Evolutionary conservation across 2,329 filamentous ascomycete genomes (phyloP).

Genomic region (Colletotrichum melonis): DNA sequence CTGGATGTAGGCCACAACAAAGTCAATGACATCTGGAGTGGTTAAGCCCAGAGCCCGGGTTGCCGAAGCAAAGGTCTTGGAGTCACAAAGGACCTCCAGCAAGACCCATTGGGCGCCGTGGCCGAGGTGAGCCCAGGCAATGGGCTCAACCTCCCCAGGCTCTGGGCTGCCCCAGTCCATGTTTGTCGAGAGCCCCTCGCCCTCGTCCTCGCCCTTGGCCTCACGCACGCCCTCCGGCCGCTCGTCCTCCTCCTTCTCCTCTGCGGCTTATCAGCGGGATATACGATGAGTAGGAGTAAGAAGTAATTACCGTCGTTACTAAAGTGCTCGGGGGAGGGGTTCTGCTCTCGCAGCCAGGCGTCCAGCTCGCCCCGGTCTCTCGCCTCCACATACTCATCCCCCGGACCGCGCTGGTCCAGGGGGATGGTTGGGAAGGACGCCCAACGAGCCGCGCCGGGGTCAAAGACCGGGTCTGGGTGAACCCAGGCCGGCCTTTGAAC

Average conservation of each 20-base stretch:
- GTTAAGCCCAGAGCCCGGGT: background rate
- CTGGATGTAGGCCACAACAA: slow-evolving; percentile 17
- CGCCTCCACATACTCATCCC: slow-evolving; percentile 13
- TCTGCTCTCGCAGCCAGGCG: background rate
- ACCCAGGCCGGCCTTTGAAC: slow-evolving; percentile 15
- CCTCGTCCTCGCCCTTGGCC: no score
- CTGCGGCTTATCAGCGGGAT: background rate
- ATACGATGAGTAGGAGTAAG: background rate
- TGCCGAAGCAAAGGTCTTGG: background rate
- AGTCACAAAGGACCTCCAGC: slow-evolving; percentile 5
- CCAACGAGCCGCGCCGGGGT: slow-evolving; percentile 39
- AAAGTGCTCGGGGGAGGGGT: no score
- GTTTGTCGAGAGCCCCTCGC: background rate
- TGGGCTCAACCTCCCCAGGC: background rate
- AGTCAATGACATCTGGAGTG: background rate
- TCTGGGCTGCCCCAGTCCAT: slow-evolving; percentile 30
- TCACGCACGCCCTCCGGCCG: background rate
- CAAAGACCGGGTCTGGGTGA: slow-evolving; percentile 39
- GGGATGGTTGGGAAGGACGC: slow-evolving; percentile 40
- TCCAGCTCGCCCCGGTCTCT: background rate
- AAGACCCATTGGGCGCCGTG: slow-evolving; percentile 15
- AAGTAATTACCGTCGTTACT: background rate
- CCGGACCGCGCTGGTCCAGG: slow-evolving; percentile 38
- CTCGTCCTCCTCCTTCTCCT: background rate
- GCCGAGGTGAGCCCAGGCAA: background rate